Base-by-base conservation (phyloP, 202 grass and related monocot genomes). In the Brachypodium distachyon region DNA sequence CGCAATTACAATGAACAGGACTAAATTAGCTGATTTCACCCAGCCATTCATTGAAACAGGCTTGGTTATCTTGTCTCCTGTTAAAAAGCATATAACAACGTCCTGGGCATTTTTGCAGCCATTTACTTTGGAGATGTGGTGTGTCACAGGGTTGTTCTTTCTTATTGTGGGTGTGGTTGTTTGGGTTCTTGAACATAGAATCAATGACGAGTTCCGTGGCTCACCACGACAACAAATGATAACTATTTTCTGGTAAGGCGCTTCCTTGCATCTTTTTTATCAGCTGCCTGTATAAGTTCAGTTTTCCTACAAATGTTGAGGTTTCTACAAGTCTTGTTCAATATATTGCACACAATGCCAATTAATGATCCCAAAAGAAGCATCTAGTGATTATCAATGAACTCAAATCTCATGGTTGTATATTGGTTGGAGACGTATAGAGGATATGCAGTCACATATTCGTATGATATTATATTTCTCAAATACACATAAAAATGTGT, bases 151-250 rank as follows among this genome's bases (percentile, higher is more conserved):
- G 19, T 58, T 77, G 44, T 90, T 71, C 61, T 98, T 98, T 84
- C 65, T 98, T 86, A 63, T 94, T 34, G 79, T 98, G 21, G 95
- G 95, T 81, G 82, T 51, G 65, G 95, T 94, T 77, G 69, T 98
- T 61, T 98, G 95, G 95, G 68, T 98, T 70, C 91, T 98, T 72
- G 95, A 98, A 48, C 95, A 98, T 87, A 76, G 95, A 70, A 90
- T 92, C 73, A 98, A 98, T 76, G 87, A 94, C 3, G 95, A 98
- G 0, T 98, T 98, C 49, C 95, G 91, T 22, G 91, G 89, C 25
- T 64, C 95, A 13, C 91, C 91, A 6, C 61, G 81, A 42, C 53
- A 94, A 70, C 95, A 98, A 88, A 18, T 92, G 64, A 88, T 81
- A 67, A 98, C 95, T 40, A 88, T 94, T 58, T 79, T 89, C 60